Conservation (phyloP, 2,329 filamentous ascomycete species). For the Ophiostoma novo-ulmi region DNA sequence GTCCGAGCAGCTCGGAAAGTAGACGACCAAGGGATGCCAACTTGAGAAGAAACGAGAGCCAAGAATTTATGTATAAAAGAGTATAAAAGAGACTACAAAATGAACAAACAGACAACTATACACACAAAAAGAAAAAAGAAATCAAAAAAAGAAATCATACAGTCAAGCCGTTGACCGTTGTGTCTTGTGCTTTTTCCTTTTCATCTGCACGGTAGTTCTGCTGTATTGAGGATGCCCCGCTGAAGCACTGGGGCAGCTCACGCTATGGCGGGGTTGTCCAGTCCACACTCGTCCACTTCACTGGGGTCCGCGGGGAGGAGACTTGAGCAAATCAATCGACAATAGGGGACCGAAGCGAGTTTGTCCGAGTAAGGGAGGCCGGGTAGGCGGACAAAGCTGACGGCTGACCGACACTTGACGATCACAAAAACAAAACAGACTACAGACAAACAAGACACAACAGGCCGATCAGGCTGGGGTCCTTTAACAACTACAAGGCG, state of each 20-base stretch:
- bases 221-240: background rate
- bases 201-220: background rate
- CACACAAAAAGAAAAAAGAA: background rate
- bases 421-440: background rate
- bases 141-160: background rate
- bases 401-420: background rate
- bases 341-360: background rate
- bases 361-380: background rate
- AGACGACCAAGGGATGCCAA: background rate
- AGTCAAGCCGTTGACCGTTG: background rate
- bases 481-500: background rate
- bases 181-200: background rate
- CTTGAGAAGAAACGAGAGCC: background rate
- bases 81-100: background rate
- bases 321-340: background rate
- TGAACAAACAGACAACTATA: too few species aligned
- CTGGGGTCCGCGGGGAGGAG: constrained; percentile 1
- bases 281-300: background rate
- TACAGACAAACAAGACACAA: background rate
- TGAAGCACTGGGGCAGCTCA: constrained; percentile 2
- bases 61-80: background rate
- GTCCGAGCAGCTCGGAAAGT: background rate
- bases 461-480: background rate
- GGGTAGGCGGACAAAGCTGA: background rate
- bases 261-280: constrained; percentile 3